Conservation (phyloP, 2,329 filamentous ascomycete species). For the Aspergillus intermedius region DNA sequence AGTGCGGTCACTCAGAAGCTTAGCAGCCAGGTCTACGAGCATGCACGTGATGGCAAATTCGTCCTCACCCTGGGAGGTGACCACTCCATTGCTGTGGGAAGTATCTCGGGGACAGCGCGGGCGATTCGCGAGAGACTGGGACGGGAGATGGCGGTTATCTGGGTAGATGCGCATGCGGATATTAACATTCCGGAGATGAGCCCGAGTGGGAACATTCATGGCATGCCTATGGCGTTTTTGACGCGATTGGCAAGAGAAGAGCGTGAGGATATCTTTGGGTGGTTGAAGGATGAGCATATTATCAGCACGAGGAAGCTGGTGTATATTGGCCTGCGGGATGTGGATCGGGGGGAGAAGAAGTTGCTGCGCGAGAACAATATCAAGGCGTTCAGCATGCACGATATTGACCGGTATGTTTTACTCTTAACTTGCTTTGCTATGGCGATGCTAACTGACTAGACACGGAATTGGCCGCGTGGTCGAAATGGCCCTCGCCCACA, state of each 20-base stretch:
- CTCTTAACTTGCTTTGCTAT: not conserved
- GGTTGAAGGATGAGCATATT: conserved; percentile 59
- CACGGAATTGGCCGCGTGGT: conserved; percentile 93
- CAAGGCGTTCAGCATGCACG: conserved; percentile 97
- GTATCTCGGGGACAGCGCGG: conserved; percentile 77
- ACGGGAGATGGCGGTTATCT: conserved; percentile 87
- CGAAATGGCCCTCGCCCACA: conserved; percentile 96
- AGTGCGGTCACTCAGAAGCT: conserved; percentile 77
- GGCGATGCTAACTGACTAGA: conserved; percentile 37
- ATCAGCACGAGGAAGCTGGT: conserved; percentile 78
- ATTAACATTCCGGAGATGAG: conserved; percentile 94
- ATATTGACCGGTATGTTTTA: conserved; percentile 70
- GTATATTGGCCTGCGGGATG: conserved; percentile 91
- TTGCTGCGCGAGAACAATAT: conserved; percentile 82
- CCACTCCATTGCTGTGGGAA: conserved; percentile 94
- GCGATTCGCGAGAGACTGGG: conserved; percentile 76
- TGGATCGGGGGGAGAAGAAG: conserved; percentile 89
- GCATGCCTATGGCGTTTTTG: conserved; percentile 92
- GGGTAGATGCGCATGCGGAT: conserved; percentile 97
- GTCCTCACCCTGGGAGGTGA: conserved; percentile 92
- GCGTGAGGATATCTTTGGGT: conserved; percentile 76
- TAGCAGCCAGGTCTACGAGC: conserved; percentile 76
- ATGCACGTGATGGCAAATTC: conserved; percentile 75
- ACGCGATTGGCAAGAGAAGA: conserved; percentile 76
- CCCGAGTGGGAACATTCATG: conserved; percentile 88